These are phyloP conservation scores for Quercus lobata DNA, from an alignment of 331 rosid species.

Conservation along the genomic window DNA sequence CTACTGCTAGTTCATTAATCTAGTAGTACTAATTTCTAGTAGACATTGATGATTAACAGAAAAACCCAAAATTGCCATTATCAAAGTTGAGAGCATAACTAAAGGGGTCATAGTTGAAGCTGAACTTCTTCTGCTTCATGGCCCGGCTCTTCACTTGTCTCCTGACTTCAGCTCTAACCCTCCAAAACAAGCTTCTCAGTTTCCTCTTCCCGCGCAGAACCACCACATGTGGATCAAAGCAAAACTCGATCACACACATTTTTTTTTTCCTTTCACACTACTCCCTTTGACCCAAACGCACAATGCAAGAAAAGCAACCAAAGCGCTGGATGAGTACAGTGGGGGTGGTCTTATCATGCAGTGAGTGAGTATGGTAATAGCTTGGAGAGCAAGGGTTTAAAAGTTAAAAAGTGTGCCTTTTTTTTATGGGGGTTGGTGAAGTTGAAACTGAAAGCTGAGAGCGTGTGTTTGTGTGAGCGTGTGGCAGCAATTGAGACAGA, in stretches of 20 bases:
- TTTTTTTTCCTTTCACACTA: neutral
- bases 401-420: neutral
- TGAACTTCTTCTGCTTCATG: slow-evolving; percentile 15
- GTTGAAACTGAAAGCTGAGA: neutral
- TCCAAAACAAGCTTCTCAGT: slow-evolving; percentile 55
- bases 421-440: slow-evolving; percentile 11
- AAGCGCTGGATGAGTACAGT: neutral
- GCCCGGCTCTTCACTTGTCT: slow-evolving; percentile 26
- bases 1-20: neutral
- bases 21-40: neutral
- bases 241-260: slow-evolving; percentile 15
- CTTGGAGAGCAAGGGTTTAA: slow-evolving; percentile 19
- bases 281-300: neutral
- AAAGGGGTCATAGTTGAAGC: slow-evolving; percentile 59
- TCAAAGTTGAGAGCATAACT: slow-evolving; percentile 77
- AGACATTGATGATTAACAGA: slow-evolving; percentile 16
- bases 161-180: slow-evolving; percentile 42
- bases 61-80: slow-evolving; percentile 52
- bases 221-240: slow-evolving; percentile 29
- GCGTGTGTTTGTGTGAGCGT: neutral
- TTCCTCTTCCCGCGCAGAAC: slow-evolving; percentile 36
- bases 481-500: neutral
- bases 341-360: neutral
- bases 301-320: neutral
- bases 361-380: too few species aligned